Conservation (phyloP, 805 yeast species). For the Lachancea nothofagi region DNA sequence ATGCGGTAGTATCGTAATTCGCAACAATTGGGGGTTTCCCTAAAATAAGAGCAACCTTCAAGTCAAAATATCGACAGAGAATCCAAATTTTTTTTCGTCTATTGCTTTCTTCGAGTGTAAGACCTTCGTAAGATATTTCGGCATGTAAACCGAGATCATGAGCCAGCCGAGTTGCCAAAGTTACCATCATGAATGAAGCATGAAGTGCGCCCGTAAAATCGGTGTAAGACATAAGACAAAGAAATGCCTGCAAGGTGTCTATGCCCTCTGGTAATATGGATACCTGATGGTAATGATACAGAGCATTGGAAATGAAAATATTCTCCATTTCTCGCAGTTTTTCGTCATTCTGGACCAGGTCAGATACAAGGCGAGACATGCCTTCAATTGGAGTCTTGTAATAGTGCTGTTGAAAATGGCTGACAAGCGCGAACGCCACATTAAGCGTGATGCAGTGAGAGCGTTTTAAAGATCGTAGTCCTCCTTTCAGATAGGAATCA, state of each 20-base stretch:
- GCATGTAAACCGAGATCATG: slow-evolving; percentile 16
- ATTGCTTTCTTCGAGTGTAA: slow-evolving; percentile 5
- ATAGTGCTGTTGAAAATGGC: slow-evolving; percentile 5
- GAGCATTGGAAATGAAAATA: slow-evolving; percentile 12
- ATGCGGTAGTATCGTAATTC: slow-evolving; percentile 13
- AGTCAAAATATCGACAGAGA: slow-evolving; percentile 14
- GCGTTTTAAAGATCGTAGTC: not conserved
- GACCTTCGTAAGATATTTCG: slow-evolving; percentile 10
- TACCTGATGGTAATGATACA: slow-evolving; percentile 12
- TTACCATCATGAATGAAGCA: slow-evolving; percentile 12
- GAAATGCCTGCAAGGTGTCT: slow-evolving; percentile 14
- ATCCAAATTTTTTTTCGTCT: slow-evolving; percentile 13
- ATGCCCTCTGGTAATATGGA: slow-evolving; percentile 15
- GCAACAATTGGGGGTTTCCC: slow-evolving; percentile 14
- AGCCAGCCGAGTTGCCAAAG: slow-evolving; percentile 16
- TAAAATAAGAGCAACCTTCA: slow-evolving; percentile 7
- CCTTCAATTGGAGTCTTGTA: slow-evolving; percentile 1
- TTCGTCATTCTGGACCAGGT: not conserved
- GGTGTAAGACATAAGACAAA: slow-evolving; percentile 8
- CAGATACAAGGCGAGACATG: not conserved
- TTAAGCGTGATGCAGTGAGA: slow-evolving; percentile 1
- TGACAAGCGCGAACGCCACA: slow-evolving; percentile 4
- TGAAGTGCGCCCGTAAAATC: slow-evolving; percentile 10
- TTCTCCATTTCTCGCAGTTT: slow-evolving; percentile 11
- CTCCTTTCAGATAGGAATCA: not conserved